These are phyloP conservation scores for Diaporthe sp. DNA, from an alignment of 2,329 filamentous ascomycete genomes.

Conservation along the genomic window DNA sequence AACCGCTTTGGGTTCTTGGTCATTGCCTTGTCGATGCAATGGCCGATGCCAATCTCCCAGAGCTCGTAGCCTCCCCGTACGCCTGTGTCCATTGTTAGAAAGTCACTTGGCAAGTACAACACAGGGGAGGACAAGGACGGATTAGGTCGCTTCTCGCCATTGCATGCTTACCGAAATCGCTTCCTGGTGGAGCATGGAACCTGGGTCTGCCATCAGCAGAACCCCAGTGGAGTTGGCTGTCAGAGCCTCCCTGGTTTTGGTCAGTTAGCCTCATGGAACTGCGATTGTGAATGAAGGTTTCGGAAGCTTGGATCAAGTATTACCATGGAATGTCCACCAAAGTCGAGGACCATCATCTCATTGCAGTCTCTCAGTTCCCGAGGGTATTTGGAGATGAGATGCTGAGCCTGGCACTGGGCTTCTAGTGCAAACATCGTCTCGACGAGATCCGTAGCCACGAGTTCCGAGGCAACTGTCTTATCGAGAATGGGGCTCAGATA, in stretches of 20 bases:
- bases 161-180: constrained; percentile 16
- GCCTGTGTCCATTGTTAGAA: neutral
- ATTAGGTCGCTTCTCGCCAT: neutral
- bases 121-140: too few species aligned
- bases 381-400: neutral
- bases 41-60: constrained; percentile 17
- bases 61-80: constrained; percentile 19
- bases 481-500: constrained; percentile 24
- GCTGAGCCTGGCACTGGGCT: constrained; percentile 20
- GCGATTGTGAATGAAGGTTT: neutral
- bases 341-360: constrained; percentile 22
- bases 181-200: neutral
- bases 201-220: neutral
- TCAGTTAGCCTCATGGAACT: neutral
- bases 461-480: neutral
- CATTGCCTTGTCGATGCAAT: neutral
- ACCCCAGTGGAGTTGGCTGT: constrained; percentile 10
- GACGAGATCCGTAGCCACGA: neutral
- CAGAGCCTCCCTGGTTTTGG: neutral
- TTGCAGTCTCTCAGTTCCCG: neutral
- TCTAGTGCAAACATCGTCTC: constrained; percentile 12
- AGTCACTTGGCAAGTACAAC: neutral
- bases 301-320: fast-evolving
- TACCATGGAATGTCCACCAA: constrained; percentile 23
- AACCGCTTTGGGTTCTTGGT: neutral